These are phyloP conservation scores for Solanum clarkiae DNA, from an alignment of 257 asterid genomes.

Conservation along the genomic window DNA sequence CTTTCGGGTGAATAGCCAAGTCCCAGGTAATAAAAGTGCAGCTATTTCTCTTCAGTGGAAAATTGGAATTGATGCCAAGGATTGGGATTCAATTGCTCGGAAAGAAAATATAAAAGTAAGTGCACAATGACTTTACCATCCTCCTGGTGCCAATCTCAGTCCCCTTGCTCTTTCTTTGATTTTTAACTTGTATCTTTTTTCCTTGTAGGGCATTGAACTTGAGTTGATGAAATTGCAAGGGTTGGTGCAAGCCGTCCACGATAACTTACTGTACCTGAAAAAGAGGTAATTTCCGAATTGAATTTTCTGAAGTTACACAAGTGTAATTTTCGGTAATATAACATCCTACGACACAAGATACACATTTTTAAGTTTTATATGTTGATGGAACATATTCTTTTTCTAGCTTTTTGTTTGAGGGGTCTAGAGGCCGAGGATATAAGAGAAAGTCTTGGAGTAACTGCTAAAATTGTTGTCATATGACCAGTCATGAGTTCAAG, in stretches of 20 bases:
- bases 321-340: no score
- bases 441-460: no score
- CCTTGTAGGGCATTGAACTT: not conserved
- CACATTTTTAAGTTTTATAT: no score
- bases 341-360: no score
- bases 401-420: no score
- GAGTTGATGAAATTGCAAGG: not conserved
- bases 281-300: not conserved
- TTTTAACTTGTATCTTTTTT: not conserved
- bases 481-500: no score
- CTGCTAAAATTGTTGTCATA: no score
- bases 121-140: not conserved
- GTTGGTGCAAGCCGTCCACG: not conserved
- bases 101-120: slow-evolving; percentile 79
- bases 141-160: not conserved
- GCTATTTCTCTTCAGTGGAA: slow-evolving; percentile 75
- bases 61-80: slow-evolving; percentile 73
- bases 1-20: slow-evolving; percentile 29
- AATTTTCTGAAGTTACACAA: not conserved
- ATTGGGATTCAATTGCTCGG: slow-evolving; percentile 82
- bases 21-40: slow-evolving; percentile 27
- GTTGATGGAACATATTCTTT: no score
- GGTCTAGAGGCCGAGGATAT: no score
- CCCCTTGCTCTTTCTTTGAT: not conserved
- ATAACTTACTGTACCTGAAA: not conserved